Percentiles rank a stretch among this genome's conserved stretches.
Conservation (phyloP, 805 yeast genomes). For the Phaffomyces opuntiae region DNA sequence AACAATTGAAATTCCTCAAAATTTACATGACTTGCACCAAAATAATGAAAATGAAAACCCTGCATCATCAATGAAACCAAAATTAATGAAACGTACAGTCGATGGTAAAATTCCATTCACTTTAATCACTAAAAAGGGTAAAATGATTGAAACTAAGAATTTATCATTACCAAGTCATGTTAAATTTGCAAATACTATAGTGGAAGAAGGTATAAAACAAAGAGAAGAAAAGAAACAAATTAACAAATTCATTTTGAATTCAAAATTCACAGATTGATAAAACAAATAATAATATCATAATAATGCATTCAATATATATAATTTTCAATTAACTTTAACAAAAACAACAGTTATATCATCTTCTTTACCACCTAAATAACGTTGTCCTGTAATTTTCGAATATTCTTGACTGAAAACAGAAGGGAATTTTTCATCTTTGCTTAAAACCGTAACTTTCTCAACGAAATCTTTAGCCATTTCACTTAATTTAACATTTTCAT, state of each 20-base stretch:
- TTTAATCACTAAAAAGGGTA: slow-evolving; percentile 49
- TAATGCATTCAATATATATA: too few species aligned
- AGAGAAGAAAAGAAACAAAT: slow-evolving; percentile 49
- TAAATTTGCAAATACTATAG: slow-evolving; percentile 45
- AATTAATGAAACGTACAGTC: slow-evolving; percentile 1
- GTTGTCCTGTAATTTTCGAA: slow-evolving; percentile 55
- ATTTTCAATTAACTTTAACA: slow-evolving; percentile 32
- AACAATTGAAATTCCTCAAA: slow-evolving; percentile 13
- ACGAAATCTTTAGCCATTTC: slow-evolving; percentile 52
- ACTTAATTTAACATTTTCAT: slow-evolving; percentile 32
- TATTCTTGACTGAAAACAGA: slow-evolving; percentile 83
- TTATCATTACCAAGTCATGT: slow-evolving; percentile 47
- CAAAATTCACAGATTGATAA: slow-evolving; percentile 25
- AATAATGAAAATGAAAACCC: not conserved
- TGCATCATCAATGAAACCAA: slow-evolving; percentile 15
- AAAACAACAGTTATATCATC: slow-evolving; percentile 88
- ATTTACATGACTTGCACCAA: not conserved
- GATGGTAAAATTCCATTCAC: slow-evolving; percentile 35
- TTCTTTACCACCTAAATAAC: slow-evolving; percentile 86
- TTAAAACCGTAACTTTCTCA: slow-evolving; percentile 54
- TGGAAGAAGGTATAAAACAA: slow-evolving; percentile 43
- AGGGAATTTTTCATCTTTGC: slow-evolving; percentile 67
- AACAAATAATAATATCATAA: too few species aligned
- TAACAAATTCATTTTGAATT: slow-evolving; percentile 43
- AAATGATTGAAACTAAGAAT: slow-evolving; percentile 35